Evolutionary conservation across 768 basidiomycete genomes (phyloP).

Genomic region (Xanthoconium stramineum): DNA sequence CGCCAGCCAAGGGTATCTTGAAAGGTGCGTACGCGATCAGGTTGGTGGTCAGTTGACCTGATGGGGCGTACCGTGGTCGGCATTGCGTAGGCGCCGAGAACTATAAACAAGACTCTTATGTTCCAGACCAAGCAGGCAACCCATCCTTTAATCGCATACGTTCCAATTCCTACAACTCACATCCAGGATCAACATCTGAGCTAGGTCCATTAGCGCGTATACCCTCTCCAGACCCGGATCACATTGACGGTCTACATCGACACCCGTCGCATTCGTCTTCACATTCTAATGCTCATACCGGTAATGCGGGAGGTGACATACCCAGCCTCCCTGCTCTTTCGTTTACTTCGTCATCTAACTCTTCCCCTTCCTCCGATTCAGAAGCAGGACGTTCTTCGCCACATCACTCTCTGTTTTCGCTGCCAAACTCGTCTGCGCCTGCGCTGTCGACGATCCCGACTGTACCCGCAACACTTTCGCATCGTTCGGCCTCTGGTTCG

Average conservation of each 20-base stretch:
- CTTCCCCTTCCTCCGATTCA: conserved; percentile 35
- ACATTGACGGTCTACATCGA: conserved; percentile 82
- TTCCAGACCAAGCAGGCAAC: conserved; percentile 38
- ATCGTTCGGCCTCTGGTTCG: conserved; percentile 71
- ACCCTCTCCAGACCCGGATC: conserved; percentile 80
- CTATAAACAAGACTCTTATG: conserved; percentile 63
- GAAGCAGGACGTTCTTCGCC: conserved; percentile 36
- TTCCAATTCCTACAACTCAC: conserved; percentile 79
- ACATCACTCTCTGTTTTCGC: conserved; percentile 58
- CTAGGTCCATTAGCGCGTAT: conserved; percentile 78
- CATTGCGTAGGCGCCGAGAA: conserved; percentile 53
- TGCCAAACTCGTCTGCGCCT: conserved; percentile 89
- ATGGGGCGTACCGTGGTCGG: neutral
- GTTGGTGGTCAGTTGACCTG: conserved; percentile 1
- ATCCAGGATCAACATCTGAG: conserved; percentile 45
- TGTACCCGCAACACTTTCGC: conserved; percentile 51
- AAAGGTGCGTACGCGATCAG: conserved; percentile 47
- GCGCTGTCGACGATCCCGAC: conserved; percentile 61
- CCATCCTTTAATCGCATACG: conserved; percentile 53
- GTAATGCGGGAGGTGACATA: conserved; percentile 27
- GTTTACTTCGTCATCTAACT: conserved; percentile 43
- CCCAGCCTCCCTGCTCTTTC: conserved; percentile 54
- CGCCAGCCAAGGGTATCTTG: conserved; percentile 81
- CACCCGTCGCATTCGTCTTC: conserved; percentile 56
- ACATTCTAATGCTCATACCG: conserved; percentile 26